Conservation (phyloP, 768 basidiomycete species). For the Chalciporus chontae region DNA sequence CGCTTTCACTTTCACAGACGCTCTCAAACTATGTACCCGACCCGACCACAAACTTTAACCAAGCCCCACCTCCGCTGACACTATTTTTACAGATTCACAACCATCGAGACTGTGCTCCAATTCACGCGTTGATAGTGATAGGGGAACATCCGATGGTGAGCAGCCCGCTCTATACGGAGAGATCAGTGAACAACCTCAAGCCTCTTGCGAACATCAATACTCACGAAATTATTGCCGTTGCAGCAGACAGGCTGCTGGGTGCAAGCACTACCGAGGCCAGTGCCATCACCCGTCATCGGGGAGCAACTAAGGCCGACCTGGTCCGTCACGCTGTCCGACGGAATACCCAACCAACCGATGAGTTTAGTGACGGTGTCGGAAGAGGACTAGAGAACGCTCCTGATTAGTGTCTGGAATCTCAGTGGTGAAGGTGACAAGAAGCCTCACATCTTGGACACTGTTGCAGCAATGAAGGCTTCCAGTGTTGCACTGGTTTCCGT, state of each 20-base stretch:
- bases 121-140: too few species aligned
- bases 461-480: conserved; percentile 29
- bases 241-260: conserved; percentile 18
- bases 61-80: too few species aligned
- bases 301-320: neutral
- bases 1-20: too few species aligned
- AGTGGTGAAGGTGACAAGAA: too few species aligned
- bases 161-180: too few species aligned
- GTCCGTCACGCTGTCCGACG: neutral
- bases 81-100: too few species aligned
- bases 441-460: too few species aligned
- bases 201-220: neutral
- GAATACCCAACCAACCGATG: neutral
- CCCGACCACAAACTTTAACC: too few species aligned
- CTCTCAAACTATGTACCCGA: too few species aligned
- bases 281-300: neutral
- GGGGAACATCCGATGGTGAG: too few species aligned
- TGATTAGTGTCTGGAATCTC: neutral
- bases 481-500: conserved; percentile 16
- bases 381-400: neutral
- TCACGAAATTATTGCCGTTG: conserved; percentile 10
- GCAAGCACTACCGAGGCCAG: conserved; percentile 4
- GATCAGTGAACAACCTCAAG: too few species aligned
- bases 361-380: neutral
- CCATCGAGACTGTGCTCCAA: too few species aligned